Percentiles rank a stretch among this genome's conserved stretches.
phyloP scores from a whole-genome alignment of 163 green algal species.

The Scenedesmus sp. region DNA sequence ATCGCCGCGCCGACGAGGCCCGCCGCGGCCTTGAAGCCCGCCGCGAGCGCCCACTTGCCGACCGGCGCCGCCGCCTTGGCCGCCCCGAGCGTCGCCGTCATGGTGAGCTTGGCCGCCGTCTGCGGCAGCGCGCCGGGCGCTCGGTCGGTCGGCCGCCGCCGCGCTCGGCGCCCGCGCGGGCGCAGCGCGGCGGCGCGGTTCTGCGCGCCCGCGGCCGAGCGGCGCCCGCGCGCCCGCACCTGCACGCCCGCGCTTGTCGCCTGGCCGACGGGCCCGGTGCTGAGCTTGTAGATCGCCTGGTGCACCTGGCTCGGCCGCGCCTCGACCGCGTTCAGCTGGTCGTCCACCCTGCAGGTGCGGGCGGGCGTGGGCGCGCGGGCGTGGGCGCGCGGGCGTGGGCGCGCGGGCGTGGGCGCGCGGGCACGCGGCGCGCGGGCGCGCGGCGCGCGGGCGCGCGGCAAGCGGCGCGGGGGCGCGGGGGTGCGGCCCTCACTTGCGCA shows the following conservation, averaged over 20 bases:
- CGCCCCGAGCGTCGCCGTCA: conserved; percentile 31
- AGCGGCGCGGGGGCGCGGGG: too few relatives aligned
- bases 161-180: background rate
- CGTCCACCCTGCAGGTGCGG: conserved; percentile 39
- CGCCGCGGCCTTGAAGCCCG: conserved; percentile 45
- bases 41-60: conserved; percentile 39
- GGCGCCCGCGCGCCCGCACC: too few relatives aligned
- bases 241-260: conserved; percentile 41
- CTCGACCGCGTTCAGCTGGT: conserved; percentile 46
- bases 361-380: background rate
- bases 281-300: conserved; percentile 38
- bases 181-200: background rate
- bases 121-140: too few relatives aligned
- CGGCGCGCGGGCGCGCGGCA: too few relatives aligned
- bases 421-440: background rate
- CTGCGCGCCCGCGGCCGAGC: too few relatives aligned
- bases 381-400: too few relatives aligned
- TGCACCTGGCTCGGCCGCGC: conserved; percentile 36
- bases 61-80: conserved; percentile 48
- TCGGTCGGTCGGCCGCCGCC: too few relatives aligned
- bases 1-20: conserved; percentile 30
- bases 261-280: conserved; percentile 39
- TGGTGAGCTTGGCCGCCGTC: conserved; percentile 46
- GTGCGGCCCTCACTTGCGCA: conserved; percentile 46
- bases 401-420: too few relatives aligned